A percentile compares a stretch with the other conserved stretches of the same genome.
These are phyloP conservation scores for Begonia loranthoides DNA, from an alignment of 306 rosid species.

Conservation along the genomic window DNA sequence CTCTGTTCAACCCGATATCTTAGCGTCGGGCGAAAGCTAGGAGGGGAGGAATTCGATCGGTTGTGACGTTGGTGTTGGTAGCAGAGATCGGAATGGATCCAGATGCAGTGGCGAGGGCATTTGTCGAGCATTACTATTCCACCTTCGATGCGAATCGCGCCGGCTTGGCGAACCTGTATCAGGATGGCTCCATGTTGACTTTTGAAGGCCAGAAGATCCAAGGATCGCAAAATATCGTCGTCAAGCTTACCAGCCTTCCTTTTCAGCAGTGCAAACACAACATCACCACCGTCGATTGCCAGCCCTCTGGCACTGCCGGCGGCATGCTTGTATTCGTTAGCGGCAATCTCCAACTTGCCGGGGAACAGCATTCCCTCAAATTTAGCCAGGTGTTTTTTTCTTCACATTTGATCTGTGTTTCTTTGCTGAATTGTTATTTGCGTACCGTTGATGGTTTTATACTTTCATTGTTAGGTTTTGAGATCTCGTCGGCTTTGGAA, in stretches of 20 bases:
- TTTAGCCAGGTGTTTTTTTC: constrained; percentile 64
- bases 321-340: constrained; percentile 91
- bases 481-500: no score
- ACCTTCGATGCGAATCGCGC: background rate
- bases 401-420: background rate
- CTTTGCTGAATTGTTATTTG: no score
- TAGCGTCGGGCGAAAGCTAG: background rate
- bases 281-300: constrained; percentile 79
- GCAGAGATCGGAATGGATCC: constrained; percentile 48
- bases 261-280: constrained; percentile 85
- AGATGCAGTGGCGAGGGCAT: constrained; percentile 65
- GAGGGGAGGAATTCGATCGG: background rate
- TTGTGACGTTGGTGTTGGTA: constrained; percentile 7
- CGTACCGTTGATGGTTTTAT: no score
- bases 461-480: no score
- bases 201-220: background rate
- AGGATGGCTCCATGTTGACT: constrained; percentile 1
- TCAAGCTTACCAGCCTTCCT: constrained; percentile 72
- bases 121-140: constrained; percentile 37
- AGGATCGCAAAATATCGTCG: constrained; percentile 41
- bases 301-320: constrained; percentile 67
- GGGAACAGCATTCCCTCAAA: constrained; percentile 89
- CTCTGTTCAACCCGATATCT: background rate
- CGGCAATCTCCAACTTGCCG: constrained; percentile 85
- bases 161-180: background rate